Base-by-base conservation (phyloP, 345 rosid species). In the Streptanthus diversifolius region DNA sequence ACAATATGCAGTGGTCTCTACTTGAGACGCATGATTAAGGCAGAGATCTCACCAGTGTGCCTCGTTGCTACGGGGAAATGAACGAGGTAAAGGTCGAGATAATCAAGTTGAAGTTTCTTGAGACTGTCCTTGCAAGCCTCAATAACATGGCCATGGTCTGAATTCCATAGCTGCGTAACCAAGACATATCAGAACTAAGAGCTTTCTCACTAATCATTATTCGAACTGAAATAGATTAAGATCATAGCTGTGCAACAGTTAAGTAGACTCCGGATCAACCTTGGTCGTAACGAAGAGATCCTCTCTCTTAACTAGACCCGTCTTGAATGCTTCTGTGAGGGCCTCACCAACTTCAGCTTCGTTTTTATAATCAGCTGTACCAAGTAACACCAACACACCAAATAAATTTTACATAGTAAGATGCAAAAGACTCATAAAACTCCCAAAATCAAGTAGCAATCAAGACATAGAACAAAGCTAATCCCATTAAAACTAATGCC, bases 51-150 rank as follows among this genome's bases (percentile, higher is more conserved):
- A 92, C 97, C 98, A 1, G 90, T 90, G 81, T 93, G 98, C 61
- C 25, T 85, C 1, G 89, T 85, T 68, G 98, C 93, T 35, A 93
- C 68, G 1, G 98, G 97, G 49, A 90, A 90, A 83, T 93, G 97
- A 80, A 90, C 58, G 3, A 93, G 98, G 79, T 80, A 93, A 63
- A 93, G 89, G 66, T 93, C 98, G 44, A 93, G 85, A 71, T 90
- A 93, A 65, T 93, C 90, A 40, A 90, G 88, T 83, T 77, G 90
- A 53, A 93, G 96, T 77, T 93, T 90, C 80, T 90, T 87, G 63
- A 90, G 82, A 77, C 98, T 90, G 73, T 83, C 92, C 71, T 84
- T 87, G 80, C 93, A 93, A 3, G 97, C 97, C 82, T 90, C 97
- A 7, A 82, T 43, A 40, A 86, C 93, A 79, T 93, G 98, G 4